Evolutionary conservation across 1,139 yeast genomes (phyloP).

Genomic region (Kluyveromyces marxianus): DNA sequence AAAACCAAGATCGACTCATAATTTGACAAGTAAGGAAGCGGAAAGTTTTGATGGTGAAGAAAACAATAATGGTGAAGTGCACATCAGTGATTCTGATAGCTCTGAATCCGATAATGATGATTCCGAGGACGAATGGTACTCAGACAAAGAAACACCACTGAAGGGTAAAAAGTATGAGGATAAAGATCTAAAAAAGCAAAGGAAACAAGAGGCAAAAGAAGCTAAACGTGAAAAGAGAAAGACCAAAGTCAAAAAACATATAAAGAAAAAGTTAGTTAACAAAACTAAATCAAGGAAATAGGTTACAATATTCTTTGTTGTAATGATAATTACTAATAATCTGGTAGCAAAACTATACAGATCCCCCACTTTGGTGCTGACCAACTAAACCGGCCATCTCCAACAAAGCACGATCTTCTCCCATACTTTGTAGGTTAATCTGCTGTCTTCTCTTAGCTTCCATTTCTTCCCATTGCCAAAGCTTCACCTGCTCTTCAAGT

Average conservation of each 20-base stretch:
- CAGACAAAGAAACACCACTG: constrained; percentile 35
- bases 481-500: constrained; percentile 62
- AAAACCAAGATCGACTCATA: neutral
- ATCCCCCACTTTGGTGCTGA: constrained; percentile 58
- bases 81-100: constrained; percentile 13
- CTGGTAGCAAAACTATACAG: constrained; percentile 30
- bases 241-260: constrained; percentile 83
- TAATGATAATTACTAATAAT: neutral
- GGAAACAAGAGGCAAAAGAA: constrained; percentile 78
- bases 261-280: constrained; percentile 70
- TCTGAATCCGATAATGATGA: constrained; percentile 26
- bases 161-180: constrained; percentile 78
- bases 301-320: neutral
- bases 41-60: constrained; percentile 15
- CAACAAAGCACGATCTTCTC: constrained; percentile 77
- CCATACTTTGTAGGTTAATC: constrained; percentile 55
- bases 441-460: constrained; percentile 75
- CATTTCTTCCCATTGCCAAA: constrained; percentile 88
- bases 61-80: constrained; percentile 28
- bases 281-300: constrained; percentile 38
- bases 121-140: constrained; percentile 34
- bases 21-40: too few relatives aligned
- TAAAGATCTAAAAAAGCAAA: constrained; percentile 72
- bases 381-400: constrained; percentile 92
- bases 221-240: constrained; percentile 84